Base-by-base conservation (phyloP, 2,329 filamentous ascomycete species). In the Hymenoscyphus repandus region DNA sequence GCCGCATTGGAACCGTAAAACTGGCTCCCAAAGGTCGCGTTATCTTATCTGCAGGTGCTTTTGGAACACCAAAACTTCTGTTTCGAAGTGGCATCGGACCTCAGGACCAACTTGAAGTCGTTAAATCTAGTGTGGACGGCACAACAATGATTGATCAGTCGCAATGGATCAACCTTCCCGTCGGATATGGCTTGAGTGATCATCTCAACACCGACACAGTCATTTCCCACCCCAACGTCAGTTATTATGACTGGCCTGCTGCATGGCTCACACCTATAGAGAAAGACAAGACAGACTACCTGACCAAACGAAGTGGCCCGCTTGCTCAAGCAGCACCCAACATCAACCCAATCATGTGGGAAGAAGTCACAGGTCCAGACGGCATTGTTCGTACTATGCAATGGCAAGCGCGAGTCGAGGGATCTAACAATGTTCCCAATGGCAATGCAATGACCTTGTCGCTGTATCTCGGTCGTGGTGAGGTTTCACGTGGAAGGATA, bases 41-140 rank as follows among this genome's bases (percentile, higher is more conserved):
- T 41, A 77, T 89, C 57, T 70, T 88, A 30, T 79, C 85, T 17
- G 79, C 83, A 0, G 86, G 86, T 43, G 72, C 84, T 1, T 86
- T 89, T 53, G 83, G 82, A 12, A 82, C 82, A 65, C 53, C 36
- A 13, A 48, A 45, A 45, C 70, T 88, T 44, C 74, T 88, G 4
- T 72, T 86, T 66, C 75, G 82, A 59, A 83, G 79, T 68, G 80
- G 85, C 18, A 52, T 87, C 88, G 52, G 85, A 15, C 55, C 52
- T 30, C 32, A 32, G 12, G 64, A 65, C 50, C 54, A 60, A 62
- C 70, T 82, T 17, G 63, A 70, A 17, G 62, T 78, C 7, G 77
- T 80, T 36, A 67, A 74, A 47, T 66, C 59, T 47, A 77, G 62
- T 18, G 63, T 62, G 1, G 77, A 79, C 51, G 74, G 75, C 0